Base-by-base conservation (phyloP, 1,284 basidiomycete species). In the Trametes sp. region DNA sequence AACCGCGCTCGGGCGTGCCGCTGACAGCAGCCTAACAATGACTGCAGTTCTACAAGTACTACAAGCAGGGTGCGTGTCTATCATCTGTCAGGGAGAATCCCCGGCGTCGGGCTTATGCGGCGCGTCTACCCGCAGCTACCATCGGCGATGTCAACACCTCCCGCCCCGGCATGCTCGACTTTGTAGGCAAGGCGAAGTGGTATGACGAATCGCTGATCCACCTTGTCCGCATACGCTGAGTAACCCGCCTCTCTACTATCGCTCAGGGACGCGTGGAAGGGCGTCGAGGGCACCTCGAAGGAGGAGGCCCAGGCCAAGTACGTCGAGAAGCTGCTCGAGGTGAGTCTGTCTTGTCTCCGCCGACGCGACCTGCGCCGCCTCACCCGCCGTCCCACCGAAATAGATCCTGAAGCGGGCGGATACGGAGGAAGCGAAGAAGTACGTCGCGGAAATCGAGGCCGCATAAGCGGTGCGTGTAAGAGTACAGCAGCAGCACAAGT, bases 21-120 rank as follows among this genome's bases (percentile, higher is more conserved):
- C 41, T 55, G 55, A 57, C 55, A 41, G 46, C 56, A 42, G 2
- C 5, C 56, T 56, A 48, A 23, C 62, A 49, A 35, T 45, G 36
- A 29, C 13, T 59, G 49, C 73, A 97, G 95, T 97, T 97, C 83
- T 98, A 98, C 84, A 86, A 85, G 72, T 87, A 90, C 76, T 98
- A 84, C 85, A 98, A 98, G 84, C 95, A 96, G 83, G 92, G 92
- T 91, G 59, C 41, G 74, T 63, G 48, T 51, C 59, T 50, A 51
- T 53, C 58, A 61, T 49, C 48, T 57, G 46, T 26, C 28, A 52
- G 16, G 36, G 45, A 36, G 29, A 28, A 54, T 60, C 29, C 33
- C 19, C 33, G 49, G 28, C 23, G 46, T 52, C 41, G 51, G 44
- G 41, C 33, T 45, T 57, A 60, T 62, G 51, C 26, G 49, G 62